These are phyloP conservation scores for Aspergillus costaricaensis DNA, from an alignment of 2,329 filamentous ascomycete genomes.

Conservation along the genomic window DNA sequence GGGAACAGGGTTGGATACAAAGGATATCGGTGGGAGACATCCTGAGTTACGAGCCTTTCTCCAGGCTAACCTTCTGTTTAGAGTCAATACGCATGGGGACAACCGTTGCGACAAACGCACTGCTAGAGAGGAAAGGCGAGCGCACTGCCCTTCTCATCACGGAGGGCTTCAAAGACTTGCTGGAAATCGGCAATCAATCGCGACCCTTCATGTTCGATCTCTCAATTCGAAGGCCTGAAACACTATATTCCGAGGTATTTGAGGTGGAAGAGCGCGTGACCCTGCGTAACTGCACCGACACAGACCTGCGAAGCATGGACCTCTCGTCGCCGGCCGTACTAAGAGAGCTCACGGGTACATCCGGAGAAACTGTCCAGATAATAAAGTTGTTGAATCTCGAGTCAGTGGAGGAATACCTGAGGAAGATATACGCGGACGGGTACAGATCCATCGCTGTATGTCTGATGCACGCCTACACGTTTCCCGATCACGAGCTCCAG, in stretches of 20 bases:
- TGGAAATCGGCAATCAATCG: conserved; percentile 79
- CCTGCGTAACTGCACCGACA: conserved; percentile 46
- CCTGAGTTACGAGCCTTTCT: background rate
- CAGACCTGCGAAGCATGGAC: background rate
- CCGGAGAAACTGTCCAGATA: conserved; percentile 73
- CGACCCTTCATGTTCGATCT: conserved; percentile 89
- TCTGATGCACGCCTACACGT: conserved; percentile 90
- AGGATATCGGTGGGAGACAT: background rate
- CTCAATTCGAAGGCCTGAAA: conserved; percentile 81
- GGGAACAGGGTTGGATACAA: conserved; percentile 12
- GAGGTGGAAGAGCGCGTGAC: conserved; percentile 91
- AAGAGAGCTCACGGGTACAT: conserved; percentile 62
- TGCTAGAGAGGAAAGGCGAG: conserved; percentile 2
- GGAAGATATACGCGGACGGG: conserved; percentile 68
- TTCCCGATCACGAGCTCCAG: conserved; percentile 78
- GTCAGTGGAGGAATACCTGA: conserved; percentile 59
- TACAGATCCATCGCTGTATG: conserved; percentile 85
- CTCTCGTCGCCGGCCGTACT: background rate
- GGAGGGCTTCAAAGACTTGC: background rate
- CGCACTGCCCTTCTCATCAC: background rate
- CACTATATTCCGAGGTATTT: conserved; percentile 81
- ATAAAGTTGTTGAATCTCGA: conserved; percentile 61
- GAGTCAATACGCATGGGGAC: conserved; percentile 3
- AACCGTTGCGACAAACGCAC: conserved; percentile 1
- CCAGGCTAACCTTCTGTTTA: background rate